Percentiles rank a stretch among this genome's conserved stretches.
Evolutionary conservation across 805 yeast species (phyloP).

Genomic region (Candida stauntonica): DNA sequence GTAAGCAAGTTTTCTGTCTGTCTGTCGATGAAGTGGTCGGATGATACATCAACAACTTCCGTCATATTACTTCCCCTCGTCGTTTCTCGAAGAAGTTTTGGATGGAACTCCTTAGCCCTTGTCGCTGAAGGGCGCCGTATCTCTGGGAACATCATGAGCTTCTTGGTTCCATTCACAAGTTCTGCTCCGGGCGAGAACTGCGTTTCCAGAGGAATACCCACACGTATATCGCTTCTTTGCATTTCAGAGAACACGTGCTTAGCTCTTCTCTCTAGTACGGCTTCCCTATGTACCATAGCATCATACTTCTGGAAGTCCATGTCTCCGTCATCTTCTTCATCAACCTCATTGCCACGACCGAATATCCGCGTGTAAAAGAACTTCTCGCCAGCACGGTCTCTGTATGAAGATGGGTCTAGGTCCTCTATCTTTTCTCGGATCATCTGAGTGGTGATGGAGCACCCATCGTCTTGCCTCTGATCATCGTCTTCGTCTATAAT

Average conservation of each 20-base stretch:
- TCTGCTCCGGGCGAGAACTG: slow-evolving; percentile 26
- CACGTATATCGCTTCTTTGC: slow-evolving; percentile 18
- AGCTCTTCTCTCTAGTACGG: slow-evolving; percentile 27
- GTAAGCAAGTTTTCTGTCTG: slow-evolving; percentile 1
- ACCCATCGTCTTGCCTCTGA: slow-evolving; percentile 3
- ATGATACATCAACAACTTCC: slow-evolving; percentile 23
- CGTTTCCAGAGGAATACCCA: slow-evolving; percentile 20
- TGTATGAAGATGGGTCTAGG: slow-evolving; percentile 3
- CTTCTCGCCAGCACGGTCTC: slow-evolving; percentile 20
- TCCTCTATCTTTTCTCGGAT: slow-evolving; percentile 6
- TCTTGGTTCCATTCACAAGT: slow-evolving; percentile 7
- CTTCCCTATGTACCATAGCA: slow-evolving; percentile 31
- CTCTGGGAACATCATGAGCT: slow-evolving; percentile 9
- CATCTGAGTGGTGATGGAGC: slow-evolving; percentile 9
- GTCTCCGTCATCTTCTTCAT: slow-evolving; percentile 8
- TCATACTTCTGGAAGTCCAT: slow-evolving; percentile 34
- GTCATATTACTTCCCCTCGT: slow-evolving; percentile 22
- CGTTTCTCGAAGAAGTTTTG: slow-evolving; percentile 12
- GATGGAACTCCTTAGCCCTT: slow-evolving; percentile 8
- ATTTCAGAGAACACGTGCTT: slow-evolving; percentile 16
- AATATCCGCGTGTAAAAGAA: slow-evolving; percentile 28
- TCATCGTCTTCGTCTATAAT: slow-evolving; percentile 1
- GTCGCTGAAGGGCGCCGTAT: slow-evolving; percentile 8
- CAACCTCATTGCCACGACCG: slow-evolving; percentile 8
- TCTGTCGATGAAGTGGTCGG: slow-evolving; percentile 12